phyloP scores from a whole-genome alignment of 345 rosid genomes.

The Brassica incana region DNA sequence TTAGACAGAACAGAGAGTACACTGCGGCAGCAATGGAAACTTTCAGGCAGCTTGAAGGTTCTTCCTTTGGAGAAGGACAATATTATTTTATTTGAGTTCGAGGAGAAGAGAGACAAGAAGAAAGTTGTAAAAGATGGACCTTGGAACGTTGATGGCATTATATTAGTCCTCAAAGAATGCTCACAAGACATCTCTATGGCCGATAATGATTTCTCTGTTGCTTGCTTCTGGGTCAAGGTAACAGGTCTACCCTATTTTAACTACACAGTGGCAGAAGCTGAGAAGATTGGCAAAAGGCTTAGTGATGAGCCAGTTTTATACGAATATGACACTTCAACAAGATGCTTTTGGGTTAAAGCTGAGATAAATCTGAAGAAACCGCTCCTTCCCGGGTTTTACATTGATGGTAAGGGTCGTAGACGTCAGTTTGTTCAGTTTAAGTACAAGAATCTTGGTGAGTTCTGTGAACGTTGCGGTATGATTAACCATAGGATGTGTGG shows the following conservation, averaged over 20 bases:
- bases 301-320: not conserved
- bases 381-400: not conserved
- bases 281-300: not conserved
- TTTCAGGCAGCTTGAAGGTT: not conserved
- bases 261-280: not conserved
- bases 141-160: constrained; percentile 2
- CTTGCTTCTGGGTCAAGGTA: constrained; percentile 13
- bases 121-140: not conserved
- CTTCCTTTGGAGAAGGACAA: not conserved
- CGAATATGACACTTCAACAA: not conserved
- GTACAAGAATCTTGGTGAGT: not conserved
- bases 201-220: not conserved
- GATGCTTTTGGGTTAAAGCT: not conserved
- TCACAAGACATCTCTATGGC: not conserved
- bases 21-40: constrained; percentile 12
- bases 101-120: not conserved
- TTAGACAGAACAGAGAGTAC: not conserved
- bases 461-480: not conserved
- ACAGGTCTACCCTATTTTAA: not conserved
- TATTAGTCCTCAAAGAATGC: not conserved
- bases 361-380: not conserved
- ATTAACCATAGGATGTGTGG: not conserved
- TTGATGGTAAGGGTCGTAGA: not conserved
- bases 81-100: not conserved
- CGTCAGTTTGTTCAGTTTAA: not conserved